Evolutionary conservation across 2,329 filamentous ascomycete species (phyloP).

Genomic region (Epicoccum sorghinum): DNA sequence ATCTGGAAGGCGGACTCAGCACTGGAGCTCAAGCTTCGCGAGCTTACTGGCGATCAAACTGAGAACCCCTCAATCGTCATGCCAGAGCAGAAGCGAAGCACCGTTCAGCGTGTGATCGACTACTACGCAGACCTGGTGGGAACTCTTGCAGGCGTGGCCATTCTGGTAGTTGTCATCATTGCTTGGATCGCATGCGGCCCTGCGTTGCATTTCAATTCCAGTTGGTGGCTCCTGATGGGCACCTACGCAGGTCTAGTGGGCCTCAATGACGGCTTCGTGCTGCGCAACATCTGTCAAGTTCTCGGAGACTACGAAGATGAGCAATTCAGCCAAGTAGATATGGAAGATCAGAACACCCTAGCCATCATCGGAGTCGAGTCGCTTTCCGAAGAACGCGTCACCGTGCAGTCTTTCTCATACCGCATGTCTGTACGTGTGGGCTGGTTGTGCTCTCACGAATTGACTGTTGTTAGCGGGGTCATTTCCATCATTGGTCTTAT

Average conservation of each 20-base stretch:
- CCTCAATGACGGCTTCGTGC: constrained; percentile 11
- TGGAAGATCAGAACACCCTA: not conserved
- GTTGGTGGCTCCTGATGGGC: constrained; percentile 11
- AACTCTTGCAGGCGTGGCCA: constrained; percentile 8
- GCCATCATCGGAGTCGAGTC: not conserved
- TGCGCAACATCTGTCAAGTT: constrained; percentile 6
- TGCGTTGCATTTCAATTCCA: constrained; percentile 3
- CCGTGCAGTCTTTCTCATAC: not conserved
- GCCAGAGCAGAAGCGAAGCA: not conserved
- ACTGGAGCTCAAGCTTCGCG: constrained; percentile 5
- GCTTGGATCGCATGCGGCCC: constrained; percentile 6
- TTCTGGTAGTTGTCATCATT: constrained; percentile 5
- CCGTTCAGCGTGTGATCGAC: constrained; percentile 5
- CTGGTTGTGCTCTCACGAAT: constrained; percentile 6
- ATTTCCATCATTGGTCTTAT: constrained; percentile 1
- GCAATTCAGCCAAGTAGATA: constrained; percentile 1
- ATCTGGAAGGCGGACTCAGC: constrained; percentile 10
- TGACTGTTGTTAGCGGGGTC: constrained; percentile 1
- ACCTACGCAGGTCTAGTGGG: constrained; percentile 7
- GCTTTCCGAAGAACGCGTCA: not conserved
- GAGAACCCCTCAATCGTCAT: not conserved
- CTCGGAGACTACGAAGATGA: constrained; percentile 8
- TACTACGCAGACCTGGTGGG: constrained; percentile 12
- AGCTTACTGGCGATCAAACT: not conserved
- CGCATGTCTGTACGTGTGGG: constrained; percentile 4